Conservation (phyloP, 208 protist genomes). For the Trypanosoma congolense region DNA sequence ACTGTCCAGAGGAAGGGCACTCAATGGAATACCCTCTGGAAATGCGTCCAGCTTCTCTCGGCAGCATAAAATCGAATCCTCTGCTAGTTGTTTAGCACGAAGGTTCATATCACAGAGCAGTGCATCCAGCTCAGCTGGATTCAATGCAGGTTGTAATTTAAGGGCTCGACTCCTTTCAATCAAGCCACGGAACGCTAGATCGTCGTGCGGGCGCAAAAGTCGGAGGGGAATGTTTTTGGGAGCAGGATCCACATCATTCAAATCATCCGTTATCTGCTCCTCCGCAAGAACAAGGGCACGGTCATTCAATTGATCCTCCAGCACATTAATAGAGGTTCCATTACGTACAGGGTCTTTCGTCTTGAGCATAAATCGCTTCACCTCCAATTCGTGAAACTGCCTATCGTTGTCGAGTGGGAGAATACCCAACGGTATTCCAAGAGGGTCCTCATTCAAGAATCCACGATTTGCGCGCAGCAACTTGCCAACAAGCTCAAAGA, state of each 20-base stretch:
- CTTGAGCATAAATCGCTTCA: conserved; percentile 51
- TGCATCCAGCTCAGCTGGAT: background rate
- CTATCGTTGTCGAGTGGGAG: conserved; percentile 63
- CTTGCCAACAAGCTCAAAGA: conserved; percentile 44
- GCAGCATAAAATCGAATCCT: conserved; percentile 18
- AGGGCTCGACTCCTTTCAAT: conserved; percentile 45
- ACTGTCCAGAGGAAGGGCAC: conserved; percentile 50
- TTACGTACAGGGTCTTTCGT: conserved; percentile 45
- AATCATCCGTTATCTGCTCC: conserved; percentile 59
- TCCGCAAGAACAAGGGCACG: conserved; percentile 51
- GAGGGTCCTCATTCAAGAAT: conserved; percentile 56
- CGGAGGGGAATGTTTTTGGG: conserved; percentile 51
- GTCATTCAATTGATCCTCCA: conserved; percentile 76
- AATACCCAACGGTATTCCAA: conserved; percentile 49
- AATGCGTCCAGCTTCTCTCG: conserved; percentile 37
- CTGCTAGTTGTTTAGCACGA: conserved; percentile 62
- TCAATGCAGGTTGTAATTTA: conserved; percentile 23
- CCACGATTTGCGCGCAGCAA: conserved; percentile 47
- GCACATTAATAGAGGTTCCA: conserved; percentile 39
- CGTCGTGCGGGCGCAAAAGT: conserved; percentile 53
- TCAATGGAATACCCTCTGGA: conserved; percentile 48
- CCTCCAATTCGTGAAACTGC: conserved; percentile 55
- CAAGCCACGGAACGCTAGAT: conserved; percentile 58
- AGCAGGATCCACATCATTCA: conserved; percentile 37
- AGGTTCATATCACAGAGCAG: conserved; percentile 48